Conservation (phyloP, 2,329 filamentous ascomycete species). For the Bipolaris cookei region DNA sequence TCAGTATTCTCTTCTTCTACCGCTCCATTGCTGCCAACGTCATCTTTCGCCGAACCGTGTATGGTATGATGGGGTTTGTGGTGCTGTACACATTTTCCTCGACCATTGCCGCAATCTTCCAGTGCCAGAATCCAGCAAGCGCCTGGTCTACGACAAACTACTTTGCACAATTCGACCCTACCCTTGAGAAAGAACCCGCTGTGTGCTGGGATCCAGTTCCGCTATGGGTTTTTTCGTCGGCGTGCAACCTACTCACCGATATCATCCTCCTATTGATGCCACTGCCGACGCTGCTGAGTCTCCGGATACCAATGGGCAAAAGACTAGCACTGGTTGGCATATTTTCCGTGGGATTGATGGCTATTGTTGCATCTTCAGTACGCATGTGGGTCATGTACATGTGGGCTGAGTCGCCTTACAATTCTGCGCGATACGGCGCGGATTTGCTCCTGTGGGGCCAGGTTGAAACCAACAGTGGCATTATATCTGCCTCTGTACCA, state of each 20-base stretch:
- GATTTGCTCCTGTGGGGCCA: conserved; percentile 54
- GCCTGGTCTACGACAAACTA: conserved; percentile 37
- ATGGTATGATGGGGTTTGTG: conserved; percentile 41
- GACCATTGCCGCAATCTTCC: conserved; percentile 39
- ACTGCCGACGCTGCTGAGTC: conserved; percentile 53
- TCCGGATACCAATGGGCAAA: conserved; percentile 57
- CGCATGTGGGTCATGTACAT: conserved; percentile 48
- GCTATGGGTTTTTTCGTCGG: conserved; percentile 48
- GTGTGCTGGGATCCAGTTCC: conserved; percentile 43
- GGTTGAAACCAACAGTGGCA: conserved; percentile 56
- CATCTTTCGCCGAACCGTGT: conserved; percentile 39
- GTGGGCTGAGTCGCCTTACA: conserved; percentile 47
- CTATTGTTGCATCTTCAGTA: conserved; percentile 45
- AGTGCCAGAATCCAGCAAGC: conserved; percentile 42
- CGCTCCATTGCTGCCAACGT: conserved; percentile 43
- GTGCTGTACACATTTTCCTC: conserved; percentile 39
- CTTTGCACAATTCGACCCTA: conserved; percentile 40
- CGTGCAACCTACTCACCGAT: conserved; percentile 52
- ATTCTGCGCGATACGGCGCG: conserved; percentile 45
- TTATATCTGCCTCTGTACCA: conserved; percentile 55
- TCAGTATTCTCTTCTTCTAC: conserved; percentile 46
- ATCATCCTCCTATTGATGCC: conserved; percentile 54
- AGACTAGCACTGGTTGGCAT: conserved; percentile 58
- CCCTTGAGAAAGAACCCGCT: conserved; percentile 24
- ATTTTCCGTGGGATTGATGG: conserved; percentile 46